Evolutionary conservation across 2,329 filamentous ascomycete genomes (phyloP).

Genomic region (Pseudogymnoascus sp.): DNA sequence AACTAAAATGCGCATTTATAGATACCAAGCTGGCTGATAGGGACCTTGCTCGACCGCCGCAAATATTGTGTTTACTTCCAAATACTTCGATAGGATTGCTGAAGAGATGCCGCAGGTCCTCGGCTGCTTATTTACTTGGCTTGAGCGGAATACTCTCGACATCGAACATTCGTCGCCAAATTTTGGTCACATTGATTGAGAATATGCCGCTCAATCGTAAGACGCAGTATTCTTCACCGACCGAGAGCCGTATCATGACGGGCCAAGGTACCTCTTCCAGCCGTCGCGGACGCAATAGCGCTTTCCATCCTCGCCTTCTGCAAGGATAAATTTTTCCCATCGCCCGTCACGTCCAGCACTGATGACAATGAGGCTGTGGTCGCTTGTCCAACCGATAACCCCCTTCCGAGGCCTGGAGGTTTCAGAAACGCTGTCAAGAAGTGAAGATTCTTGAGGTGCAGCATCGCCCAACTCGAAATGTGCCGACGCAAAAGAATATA

Average conservation of each 20-base stretch:
- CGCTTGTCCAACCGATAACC: conserved; percentile 73
- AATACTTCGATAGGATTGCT: background rate
- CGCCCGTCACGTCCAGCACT: conserved; percentile 71
- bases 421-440: conserved; percentile 14
- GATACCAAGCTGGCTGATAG: background rate
- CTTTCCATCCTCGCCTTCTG: conserved; percentile 59
- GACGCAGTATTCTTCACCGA: background rate
- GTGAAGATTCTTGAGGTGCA: conserved; percentile 36
- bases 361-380: conserved; percentile 65
- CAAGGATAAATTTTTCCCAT: conserved; percentile 80
- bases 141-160: background rate
- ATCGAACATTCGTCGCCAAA: background rate
- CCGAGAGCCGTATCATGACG: background rate
- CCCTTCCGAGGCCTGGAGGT: conserved; percentile 60
- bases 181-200: background rate
- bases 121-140: background rate
- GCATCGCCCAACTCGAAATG: conserved; percentile 75
- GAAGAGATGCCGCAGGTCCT: background rate
- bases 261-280: conserved; percentile 69
- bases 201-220: background rate
- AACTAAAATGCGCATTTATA: background rate
- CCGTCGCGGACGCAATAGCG: conserved; percentile 61
- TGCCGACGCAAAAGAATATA: conserved; percentile 74
- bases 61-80: background rate
- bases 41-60: background rate